Percentiles rank a stretch among this genome's conserved stretches.
These are phyloP conservation scores for Osmozyma mogii DNA, from an alignment of 805 yeast species.

Conservation along the genomic window DNA sequence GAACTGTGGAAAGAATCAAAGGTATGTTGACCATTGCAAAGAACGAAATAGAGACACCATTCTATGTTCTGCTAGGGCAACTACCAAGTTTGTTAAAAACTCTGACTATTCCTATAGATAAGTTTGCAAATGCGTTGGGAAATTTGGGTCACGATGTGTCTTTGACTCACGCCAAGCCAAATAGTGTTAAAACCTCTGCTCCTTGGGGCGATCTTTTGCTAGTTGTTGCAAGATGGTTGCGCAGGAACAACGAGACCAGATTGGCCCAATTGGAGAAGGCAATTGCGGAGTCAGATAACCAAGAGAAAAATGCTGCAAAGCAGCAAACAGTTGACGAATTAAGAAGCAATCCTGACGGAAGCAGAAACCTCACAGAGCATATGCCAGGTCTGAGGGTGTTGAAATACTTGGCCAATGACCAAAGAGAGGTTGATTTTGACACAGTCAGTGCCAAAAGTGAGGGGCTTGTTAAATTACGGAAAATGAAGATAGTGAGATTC, in stretches of 20 bases:
- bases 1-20: conserved; percentile 74
- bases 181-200: conserved; percentile 84
- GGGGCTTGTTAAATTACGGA: conserved; percentile 53
- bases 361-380: conserved; percentile 32
- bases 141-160: conserved; percentile 72
- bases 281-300: no score
- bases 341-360: conserved; percentile 24
- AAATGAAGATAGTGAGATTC: conserved; percentile 73
- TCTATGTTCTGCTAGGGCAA: conserved; percentile 76
- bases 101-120: conserved; percentile 74
- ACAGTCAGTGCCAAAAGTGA: conserved; percentile 49
- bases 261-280: conserved; percentile 11
- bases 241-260: conserved; percentile 21
- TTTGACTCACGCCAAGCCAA: conserved; percentile 81
- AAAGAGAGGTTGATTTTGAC: conserved; percentile 46
- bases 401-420: conserved; percentile 24
- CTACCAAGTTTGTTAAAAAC: conserved; percentile 69
- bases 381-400: conserved; percentile 51
- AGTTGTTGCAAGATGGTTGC: conserved; percentile 55
- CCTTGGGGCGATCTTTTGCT: conserved; percentile 76
- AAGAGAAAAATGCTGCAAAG: background rate
- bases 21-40: conserved; percentile 88
- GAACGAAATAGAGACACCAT: conserved; percentile 60
- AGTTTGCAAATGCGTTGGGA: conserved; percentile 71
- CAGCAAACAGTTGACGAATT: conserved; percentile 19